Evolutionary conservation across 1,139 yeast genomes (phyloP), one percentile per base, ranked within the genome.

Genomic region (Waltiozyma sp.): DNA sequence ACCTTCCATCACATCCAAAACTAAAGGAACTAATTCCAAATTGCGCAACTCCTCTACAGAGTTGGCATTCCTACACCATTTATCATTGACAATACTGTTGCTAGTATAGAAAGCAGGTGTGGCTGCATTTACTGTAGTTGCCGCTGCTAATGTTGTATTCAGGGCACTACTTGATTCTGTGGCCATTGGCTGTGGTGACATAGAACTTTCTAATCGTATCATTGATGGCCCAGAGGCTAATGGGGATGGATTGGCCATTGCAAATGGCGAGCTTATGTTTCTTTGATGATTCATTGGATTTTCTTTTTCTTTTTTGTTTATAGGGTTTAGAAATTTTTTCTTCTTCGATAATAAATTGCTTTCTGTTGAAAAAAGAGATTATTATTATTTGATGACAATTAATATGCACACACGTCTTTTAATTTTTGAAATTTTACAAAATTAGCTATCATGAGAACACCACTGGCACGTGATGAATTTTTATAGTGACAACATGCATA

Each of bases 1-100:
- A n/a, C 49, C 51, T 14, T 49, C 57, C 5, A 53, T 50, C 3
- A 55, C 49, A 19, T 55, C 57, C 46, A 54, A 41, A 3, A 54
- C 52, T 26, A 55, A 37, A 10, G 58, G 58, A 0, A 55, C 40
- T 10, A 55, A 42, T 15, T 55, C 58, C 14, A 52, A 36, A 16
- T 39, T 43, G 24, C 47, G 46, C 26, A 52, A 42, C 19, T 52
- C 50, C 31, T 49, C 45, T n/a, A 51, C 47, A 16, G 49, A 46
- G 6, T 41, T 39, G 41, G 45, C 49, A 10, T 47, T 42, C 14
- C 42, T 43, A 26, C 38, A 38, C 49, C 48, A 46, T 33, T 39
- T 43, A 15, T 40, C 26, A 33, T 43, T 35, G 24, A 14, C 10
- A n/a, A n/a, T 19, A 24, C 8, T 19, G 24, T 35, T 19, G 23